Conservation (phyloP, 225 moss, liverwort and hornwort genomes). For the Physcomitrellopsis africana region DNA sequence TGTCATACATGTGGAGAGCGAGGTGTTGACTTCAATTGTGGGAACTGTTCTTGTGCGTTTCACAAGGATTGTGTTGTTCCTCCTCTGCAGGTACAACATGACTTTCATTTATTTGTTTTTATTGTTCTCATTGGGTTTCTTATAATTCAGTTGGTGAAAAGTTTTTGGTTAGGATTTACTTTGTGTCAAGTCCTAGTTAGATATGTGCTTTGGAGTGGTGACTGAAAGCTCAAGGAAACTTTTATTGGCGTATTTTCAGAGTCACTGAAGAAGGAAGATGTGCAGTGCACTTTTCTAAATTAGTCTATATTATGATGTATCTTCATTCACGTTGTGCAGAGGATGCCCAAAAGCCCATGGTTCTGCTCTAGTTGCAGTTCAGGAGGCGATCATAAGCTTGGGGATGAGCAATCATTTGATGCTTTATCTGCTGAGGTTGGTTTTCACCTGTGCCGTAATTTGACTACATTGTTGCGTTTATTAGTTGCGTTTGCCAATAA, state of each 20-base stretch:
- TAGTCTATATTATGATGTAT: not conserved
- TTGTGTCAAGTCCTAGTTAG: not conserved
- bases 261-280: not conserved
- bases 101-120: not conserved
- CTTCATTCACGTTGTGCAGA: slow-evolving; percentile 40
- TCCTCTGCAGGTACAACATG: slow-evolving; percentile 61
- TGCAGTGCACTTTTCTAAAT: not conserved
- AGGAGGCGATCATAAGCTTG: slow-evolving; percentile 50
- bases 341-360: slow-evolving; percentile 60
- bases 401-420: slow-evolving; percentile 39
- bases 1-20: slow-evolving; percentile 78
- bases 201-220: not conserved
- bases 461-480: no score
- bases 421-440: slow-evolving; percentile 55
- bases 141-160: no score
- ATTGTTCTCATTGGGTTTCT: no score
- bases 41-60: slow-evolving; percentile 66
- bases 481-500: no score
- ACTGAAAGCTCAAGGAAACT: no score
- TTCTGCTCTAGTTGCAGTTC: slow-evolving; percentile 70
- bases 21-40: slow-evolving; percentile 74
- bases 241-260: not conserved
- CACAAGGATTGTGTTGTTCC: slow-evolving; percentile 81
- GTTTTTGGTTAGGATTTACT: no score
- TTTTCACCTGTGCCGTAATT: not conserved